Evolutionary conservation across 805 yeast genomes (phyloP).

Genomic region (Ogataea ganodermae): DNA sequence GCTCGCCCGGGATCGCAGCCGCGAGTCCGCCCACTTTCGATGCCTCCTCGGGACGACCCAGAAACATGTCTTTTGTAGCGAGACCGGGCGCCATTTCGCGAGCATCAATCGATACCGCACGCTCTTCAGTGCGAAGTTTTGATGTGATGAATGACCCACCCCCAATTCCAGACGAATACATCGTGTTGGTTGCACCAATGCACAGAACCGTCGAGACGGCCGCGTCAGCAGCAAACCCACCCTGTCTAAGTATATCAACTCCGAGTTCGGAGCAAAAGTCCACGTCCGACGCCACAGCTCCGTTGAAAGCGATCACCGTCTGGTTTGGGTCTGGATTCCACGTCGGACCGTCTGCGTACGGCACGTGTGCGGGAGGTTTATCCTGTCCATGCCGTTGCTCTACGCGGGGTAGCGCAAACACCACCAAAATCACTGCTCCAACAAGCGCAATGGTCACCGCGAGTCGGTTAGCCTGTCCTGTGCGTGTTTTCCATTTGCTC

Average conservation of each 20-base stretch:
- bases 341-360: conserved; percentile 40
- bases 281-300: conserved; percentile 70
- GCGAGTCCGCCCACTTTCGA: conserved; percentile 86
- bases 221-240: conserved; percentile 92
- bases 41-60: conserved; percentile 41
- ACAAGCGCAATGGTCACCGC: neutral
- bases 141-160: conserved; percentile 84
- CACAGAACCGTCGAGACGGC: conserved; percentile 87
- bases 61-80: conserved; percentile 67
- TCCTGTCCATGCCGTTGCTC: neutral
- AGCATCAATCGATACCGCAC: conserved; percentile 72
- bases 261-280: conserved; percentile 67
- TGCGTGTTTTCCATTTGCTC: neutral
- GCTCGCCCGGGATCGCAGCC: conserved; percentile 87
- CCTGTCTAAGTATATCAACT: conserved; percentile 48
- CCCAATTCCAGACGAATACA: conserved; percentile 90
- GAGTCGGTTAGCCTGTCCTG: neutral
- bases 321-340: conserved; percentile 43
- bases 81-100: conserved; percentile 81
- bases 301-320: conserved; percentile 44
- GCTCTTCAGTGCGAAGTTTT: conserved; percentile 39
- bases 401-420: neutral
- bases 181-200: conserved; percentile 79
- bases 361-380: conserved; percentile 34
- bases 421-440: neutral